phyloP scores from a whole-genome alignment of 1,139 yeast genomes.

The Lodderomyces oxycetoniae region DNA sequence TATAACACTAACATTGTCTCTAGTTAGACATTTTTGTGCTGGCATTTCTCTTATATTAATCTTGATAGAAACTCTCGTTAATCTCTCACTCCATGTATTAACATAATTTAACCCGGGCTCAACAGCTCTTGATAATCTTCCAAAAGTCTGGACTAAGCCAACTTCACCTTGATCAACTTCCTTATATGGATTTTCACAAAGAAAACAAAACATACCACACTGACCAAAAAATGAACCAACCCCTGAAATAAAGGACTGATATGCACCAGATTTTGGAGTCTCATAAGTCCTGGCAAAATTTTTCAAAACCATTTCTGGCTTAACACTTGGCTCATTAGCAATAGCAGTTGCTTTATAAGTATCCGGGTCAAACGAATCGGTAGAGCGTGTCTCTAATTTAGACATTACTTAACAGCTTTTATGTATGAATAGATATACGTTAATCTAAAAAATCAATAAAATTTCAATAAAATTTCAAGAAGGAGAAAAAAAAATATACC shows the following conservation, averaged over 20 bases:
- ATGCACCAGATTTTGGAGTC: constrained; percentile 32
- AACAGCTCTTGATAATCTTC: constrained; percentile 60
- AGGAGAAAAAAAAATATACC: background rate
- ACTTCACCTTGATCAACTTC: constrained; percentile 66
- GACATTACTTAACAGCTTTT: background rate
- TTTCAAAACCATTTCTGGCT: constrained; percentile 29
- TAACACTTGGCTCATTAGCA: constrained; percentile 22
- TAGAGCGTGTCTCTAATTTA: constrained; percentile 10
- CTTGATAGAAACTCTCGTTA: constrained; percentile 51
- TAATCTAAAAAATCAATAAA: background rate
- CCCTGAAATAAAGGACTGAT: constrained; percentile 37
- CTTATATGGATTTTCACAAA: constrained; percentile 59
- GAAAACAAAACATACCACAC: constrained; percentile 57
- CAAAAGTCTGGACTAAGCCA: constrained; percentile 65
- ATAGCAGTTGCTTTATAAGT: constrained; percentile 15
- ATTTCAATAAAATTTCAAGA: background rate
- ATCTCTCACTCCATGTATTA: constrained; percentile 59
- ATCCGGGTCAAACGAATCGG: constrained; percentile 16
- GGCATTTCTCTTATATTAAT: constrained; percentile 64
- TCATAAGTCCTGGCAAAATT: constrained; percentile 37
- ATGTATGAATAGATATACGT: background rate
- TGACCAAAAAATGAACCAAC: constrained; percentile 50
- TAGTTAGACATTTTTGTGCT: constrained; percentile 63
- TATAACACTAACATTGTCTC: constrained; percentile 61
- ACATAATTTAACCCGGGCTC: constrained; percentile 70